Conservation (phyloP, 805 yeast species). For the Pichia deserticola region DNA sequence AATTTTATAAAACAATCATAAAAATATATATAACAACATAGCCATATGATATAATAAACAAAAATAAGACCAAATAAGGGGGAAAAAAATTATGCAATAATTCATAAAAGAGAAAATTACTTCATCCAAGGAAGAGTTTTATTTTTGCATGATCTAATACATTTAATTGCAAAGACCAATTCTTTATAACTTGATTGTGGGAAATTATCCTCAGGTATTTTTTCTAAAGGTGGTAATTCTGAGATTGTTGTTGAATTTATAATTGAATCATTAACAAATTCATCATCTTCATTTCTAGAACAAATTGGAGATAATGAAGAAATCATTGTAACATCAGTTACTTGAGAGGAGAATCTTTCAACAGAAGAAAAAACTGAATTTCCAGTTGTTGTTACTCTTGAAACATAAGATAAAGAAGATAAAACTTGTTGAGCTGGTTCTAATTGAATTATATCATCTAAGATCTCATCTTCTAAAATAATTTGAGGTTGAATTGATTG, state of each 20-base stretch:
- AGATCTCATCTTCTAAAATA: conserved; percentile 9
- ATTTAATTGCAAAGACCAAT: conserved; percentile 21
- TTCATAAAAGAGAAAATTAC: neutral
- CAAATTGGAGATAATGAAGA: conserved; percentile 7
- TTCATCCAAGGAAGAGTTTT: conserved; percentile 6
- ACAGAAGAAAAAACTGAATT: conserved; percentile 9
- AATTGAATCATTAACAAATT: neutral
- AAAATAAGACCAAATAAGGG: too few relatives aligned
- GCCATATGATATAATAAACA: too few relatives aligned
- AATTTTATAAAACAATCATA: too few relatives aligned
- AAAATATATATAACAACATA: too few relatives aligned
- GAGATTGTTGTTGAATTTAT: neutral
- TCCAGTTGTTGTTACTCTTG: conserved; percentile 1
- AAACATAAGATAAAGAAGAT: conserved; percentile 4
- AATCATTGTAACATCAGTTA: conserved; percentile 2
- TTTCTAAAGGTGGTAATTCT: neutral
- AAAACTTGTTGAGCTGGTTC: conserved; percentile 9
- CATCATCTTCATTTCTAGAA: conserved; percentile 1
- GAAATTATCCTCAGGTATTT: neutral
- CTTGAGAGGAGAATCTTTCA: conserved; percentile 4
- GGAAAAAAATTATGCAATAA: too few relatives aligned
- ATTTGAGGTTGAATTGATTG: conserved; percentile 6
- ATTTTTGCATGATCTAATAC: conserved; percentile 21
- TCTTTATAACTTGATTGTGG: conserved; percentile 17
- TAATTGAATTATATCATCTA: conserved; percentile 5